Base-by-base conservation (phyloP, 306 rosid species). In the Trifolium fragiferum region DNA sequence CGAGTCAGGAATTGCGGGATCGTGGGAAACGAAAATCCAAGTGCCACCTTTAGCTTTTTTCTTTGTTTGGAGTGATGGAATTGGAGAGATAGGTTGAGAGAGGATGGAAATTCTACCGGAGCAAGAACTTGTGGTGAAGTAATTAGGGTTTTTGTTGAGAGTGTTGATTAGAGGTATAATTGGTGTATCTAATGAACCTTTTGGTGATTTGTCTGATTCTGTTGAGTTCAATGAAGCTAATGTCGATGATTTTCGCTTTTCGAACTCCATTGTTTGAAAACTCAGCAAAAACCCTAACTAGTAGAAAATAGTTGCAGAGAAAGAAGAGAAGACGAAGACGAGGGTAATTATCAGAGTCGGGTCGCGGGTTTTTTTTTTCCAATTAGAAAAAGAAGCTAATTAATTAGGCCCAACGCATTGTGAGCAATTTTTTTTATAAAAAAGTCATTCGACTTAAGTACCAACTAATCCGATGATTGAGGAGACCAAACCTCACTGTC, bases 51-150 rank as follows among this genome's bases (percentile, higher is more conserved):
- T 72, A 12, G 98, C 97, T 76, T 90, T 94, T 86, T 94, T 93
- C 83, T 90, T 89, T 44, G 81, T 67, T 67, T 44, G 58, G 58
- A 0, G 10, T 69, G 27, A 66, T 0, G 1, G 82, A 23, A 53
- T 11, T 33, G 15, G 30, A 25, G 62, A 27, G 25, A 76, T 18
- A 2, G 96, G 97, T 63, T 91, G 97, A 27, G 96, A 83, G 50
- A 91, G 96, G 78, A 94, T 87, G 1, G 98, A 90, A 76, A 94
- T 87, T 10, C 98, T 87, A 60, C 98, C 97, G 2, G 98, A 90
- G 84, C 97, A 94, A 32, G 98, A 94, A 54, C 98, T 91, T 80
- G 98, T 91, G 59, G 98, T 94, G 90, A 90, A 94, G 80, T 75
- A 94, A 16, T 25, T 76, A 12, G 93, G 96, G 80, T 87, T 88